Evolutionary conservation across 768 basidiomycete genomes (phyloP).

Genomic region (Russula sp.): DNA sequence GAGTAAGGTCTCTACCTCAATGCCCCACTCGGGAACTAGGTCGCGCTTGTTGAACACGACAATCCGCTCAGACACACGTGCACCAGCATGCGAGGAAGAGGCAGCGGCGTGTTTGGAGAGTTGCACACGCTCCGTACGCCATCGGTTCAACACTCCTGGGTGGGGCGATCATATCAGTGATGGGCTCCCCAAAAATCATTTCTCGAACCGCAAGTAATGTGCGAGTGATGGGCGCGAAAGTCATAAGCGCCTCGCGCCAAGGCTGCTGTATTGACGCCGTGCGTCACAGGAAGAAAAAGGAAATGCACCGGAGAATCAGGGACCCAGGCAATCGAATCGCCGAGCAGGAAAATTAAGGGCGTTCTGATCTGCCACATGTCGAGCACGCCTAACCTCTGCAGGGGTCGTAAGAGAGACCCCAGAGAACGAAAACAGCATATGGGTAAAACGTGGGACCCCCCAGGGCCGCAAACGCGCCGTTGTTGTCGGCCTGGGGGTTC

Average conservation of each 20-base stretch:
- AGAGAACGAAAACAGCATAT: conserved; percentile 4
- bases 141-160: conserved; percentile 15
- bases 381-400: conserved; percentile 5
- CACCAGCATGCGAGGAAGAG: conserved; percentile 16
- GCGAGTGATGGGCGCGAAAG: conserved; percentile 9
- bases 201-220: conserved; percentile 6
- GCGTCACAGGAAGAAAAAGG: background rate
- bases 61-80: conserved; percentile 65
- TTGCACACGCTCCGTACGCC: conserved; percentile 22
- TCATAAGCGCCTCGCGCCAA: conserved; percentile 11
- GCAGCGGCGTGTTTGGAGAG: conserved; percentile 18
- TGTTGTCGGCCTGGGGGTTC: background rate
- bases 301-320: background rate
- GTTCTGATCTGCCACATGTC: conserved; percentile 17
- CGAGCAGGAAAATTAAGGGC: conserved; percentile 9
- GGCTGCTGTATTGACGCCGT: background rate
- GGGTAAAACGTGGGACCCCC: conserved; percentile 1
- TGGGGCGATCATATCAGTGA: conserved; percentile 13
- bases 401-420: conserved; percentile 7
- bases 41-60: conserved; percentile 93
- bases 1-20: conserved; percentile 52
- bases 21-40: conserved; percentile 81
- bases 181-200: background rate
- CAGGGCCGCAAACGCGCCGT: conserved; percentile 5
- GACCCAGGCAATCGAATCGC: conserved; percentile 9